Base-by-base conservation (phyloP, 139 green algal species). In the Choricystis sp. region DNA sequence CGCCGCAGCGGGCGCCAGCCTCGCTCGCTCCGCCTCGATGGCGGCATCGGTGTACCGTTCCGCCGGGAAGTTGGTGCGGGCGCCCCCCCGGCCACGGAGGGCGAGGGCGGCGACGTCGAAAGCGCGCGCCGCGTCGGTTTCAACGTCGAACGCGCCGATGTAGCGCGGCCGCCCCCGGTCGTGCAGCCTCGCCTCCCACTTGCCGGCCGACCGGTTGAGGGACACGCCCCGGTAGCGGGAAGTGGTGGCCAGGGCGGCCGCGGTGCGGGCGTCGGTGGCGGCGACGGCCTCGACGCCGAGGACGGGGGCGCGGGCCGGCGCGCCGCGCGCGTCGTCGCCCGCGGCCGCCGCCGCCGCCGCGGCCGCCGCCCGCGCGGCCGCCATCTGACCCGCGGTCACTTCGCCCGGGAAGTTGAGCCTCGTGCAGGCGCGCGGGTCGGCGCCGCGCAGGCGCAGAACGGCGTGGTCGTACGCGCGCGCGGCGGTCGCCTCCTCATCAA, bases 401-500 rank as follows among this genome's bases (percentile, higher is more conserved):
- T 25, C 49, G 3, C 5, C 49, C 4, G 40, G 56, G 56, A 59
- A 59, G 56, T 59, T 59, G 56, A 59, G 56, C 22, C 56, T 14
- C 56, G 56, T 9, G 16, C 9, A 29, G 14, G 19, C 4, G 56
- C 56, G 56, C 16, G 56, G 14, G 56, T 59, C 56, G 16, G 56
- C n/a, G 56, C 79, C 73, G 30, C 26, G 67, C 72, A 79, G 77
- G 5, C 69, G 68, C n/a, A 83, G 67, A 1, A 77, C 73, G 57
- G 81, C 75, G 24, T 64, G 64, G 72, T 85, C 79, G 60, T 85
- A 85, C 4, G 71, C 79, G 1, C 79, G 66, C 2, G 75, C 79
- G 9, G 79, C 29, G 19, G 26, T 1, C 49, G 48, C 62, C 62
- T 61, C 49, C 49, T 67, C 59, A 4, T 29, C 52, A 52, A 29